phyloP scores from a whole-genome alignment of 306 rosid species.

The Spatholobus suberectus region DNA sequence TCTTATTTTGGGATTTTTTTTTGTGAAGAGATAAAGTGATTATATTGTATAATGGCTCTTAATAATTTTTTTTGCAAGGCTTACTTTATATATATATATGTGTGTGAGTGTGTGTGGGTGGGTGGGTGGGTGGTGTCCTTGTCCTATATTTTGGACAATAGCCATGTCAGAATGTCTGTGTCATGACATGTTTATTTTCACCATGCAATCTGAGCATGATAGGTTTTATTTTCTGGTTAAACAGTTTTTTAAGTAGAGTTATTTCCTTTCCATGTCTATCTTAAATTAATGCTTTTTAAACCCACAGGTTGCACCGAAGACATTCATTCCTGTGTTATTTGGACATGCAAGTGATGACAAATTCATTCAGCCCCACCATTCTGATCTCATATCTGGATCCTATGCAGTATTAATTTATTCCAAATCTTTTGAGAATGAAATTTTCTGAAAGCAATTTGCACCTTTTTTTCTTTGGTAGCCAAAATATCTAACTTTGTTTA shows the following conservation, averaged over 20 bases:
- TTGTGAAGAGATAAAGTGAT: background rate
- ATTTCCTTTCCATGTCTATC: constrained; percentile 30
- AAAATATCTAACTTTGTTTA: constrained; percentile 34
- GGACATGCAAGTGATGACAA: constrained; percentile 94
- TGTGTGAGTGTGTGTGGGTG: too few species aligned
- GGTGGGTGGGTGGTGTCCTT: background rate
- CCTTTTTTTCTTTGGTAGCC: background rate
- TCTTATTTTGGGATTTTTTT: background rate
- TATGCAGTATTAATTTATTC: constrained; percentile 66
- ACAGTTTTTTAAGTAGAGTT: constrained; percentile 5
- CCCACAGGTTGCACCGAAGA: constrained; percentile 83
- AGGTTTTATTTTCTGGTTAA: constrained; percentile 22
- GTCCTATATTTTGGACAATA: background rate
- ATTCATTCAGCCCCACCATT: constrained; percentile 88
- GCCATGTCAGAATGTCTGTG: background rate
- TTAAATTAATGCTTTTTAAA: constrained; percentile 40
- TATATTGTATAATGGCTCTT: background rate
- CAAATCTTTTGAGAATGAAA: constrained; percentile 30
- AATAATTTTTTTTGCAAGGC: background rate
- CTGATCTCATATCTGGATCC: constrained; percentile 74
- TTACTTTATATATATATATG: too few species aligned
- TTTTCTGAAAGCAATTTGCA: constrained; percentile 18
- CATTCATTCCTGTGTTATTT: constrained; percentile 92
- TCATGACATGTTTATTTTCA: constrained; percentile 7
- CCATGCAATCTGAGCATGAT: constrained; percentile 6